Conservation (phyloP, 805 yeast species). For the Yamadazyma laniorum region DNA sequence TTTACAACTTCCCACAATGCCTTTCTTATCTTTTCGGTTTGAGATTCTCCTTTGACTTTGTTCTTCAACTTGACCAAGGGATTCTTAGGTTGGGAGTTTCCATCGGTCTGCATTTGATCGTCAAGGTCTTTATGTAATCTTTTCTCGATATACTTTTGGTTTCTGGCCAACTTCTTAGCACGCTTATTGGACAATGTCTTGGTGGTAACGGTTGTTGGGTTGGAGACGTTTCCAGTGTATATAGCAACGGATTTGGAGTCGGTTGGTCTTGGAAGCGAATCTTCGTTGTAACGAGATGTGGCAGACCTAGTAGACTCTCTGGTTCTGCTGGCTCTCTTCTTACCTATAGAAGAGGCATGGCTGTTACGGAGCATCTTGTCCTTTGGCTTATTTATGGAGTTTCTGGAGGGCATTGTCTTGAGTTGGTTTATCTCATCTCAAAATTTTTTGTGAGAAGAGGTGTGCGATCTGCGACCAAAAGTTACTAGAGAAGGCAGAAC, state of each 20-base stretch:
- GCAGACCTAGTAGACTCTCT: conserved; percentile 47
- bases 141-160: conserved; percentile 64
- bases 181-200: conserved; percentile 75
- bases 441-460: conserved; percentile 2
- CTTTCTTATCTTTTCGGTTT: conserved; percentile 50
- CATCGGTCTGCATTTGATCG: conserved; percentile 50
- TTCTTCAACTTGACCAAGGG: conserved; percentile 19
- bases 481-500: no score
- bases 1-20: conserved; percentile 74
- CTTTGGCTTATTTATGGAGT: conserved; percentile 79
- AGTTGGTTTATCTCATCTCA: conserved; percentile 4
- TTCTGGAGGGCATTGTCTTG: conserved; percentile 71
- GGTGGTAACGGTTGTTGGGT: conserved; percentile 41
- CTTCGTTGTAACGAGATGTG: conserved; percentile 35
- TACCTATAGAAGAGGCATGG: conserved; percentile 50
- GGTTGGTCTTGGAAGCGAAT: conserved; percentile 40
- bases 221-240: conserved; percentile 35
- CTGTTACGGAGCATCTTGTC: conserved; percentile 50
- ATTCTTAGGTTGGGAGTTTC: neutral
- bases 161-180: conserved; percentile 76
- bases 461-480: neutral
- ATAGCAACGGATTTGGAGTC: conserved; percentile 45
- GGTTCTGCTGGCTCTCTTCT: conserved; percentile 55
- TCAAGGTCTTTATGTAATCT: conserved; percentile 56
- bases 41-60: conserved; percentile 19